Conservation (phyloP, 1,284 basidiomycete genomes). For the Malassezia equina region DNA sequence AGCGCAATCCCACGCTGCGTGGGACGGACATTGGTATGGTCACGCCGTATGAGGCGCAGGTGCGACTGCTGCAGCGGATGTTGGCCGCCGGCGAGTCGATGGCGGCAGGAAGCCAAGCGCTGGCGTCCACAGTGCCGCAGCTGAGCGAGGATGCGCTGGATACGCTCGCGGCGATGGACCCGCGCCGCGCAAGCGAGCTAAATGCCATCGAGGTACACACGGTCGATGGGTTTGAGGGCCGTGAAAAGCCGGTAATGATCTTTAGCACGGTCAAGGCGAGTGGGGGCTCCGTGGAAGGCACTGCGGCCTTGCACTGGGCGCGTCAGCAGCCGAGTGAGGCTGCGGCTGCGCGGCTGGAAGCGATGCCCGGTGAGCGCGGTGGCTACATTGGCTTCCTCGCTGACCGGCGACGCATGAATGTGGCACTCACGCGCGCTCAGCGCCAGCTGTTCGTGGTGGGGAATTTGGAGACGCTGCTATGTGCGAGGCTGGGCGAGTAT, state of each 20-base stretch:
- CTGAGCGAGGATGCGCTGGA: conserved; percentile 9
- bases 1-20: conserved; percentile 24
- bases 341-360: conserved; percentile 7
- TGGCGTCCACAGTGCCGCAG: not conserved
- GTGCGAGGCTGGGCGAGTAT: conserved; percentile 49
- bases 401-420: conserved; percentile 91
- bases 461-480: conserved; percentile 60
- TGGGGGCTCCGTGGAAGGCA: conserved; percentile 53
- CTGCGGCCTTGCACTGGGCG: conserved; percentile 53
- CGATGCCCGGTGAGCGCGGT: conserved; percentile 48
- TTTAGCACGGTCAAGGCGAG: conserved; percentile 76
- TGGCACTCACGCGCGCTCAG: conserved; percentile 85
- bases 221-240: conserved; percentile 85
- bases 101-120: not conserved
- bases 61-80: conserved; percentile 31
- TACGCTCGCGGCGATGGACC: conserved; percentile 2
- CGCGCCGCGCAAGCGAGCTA: conserved; percentile 23
- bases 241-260: conserved; percentile 90
- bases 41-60: conserved; percentile 41
- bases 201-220: conserved; percentile 73
- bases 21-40: conserved; percentile 42
- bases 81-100: conserved; percentile 11
- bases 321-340: conserved; percentile 10
- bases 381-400: conserved; percentile 75
- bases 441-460: conserved; percentile 84